Base-by-base conservation (phyloP, 2,329 filamentous ascomycete genomes). In the Botryotinia calthae region DNA sequence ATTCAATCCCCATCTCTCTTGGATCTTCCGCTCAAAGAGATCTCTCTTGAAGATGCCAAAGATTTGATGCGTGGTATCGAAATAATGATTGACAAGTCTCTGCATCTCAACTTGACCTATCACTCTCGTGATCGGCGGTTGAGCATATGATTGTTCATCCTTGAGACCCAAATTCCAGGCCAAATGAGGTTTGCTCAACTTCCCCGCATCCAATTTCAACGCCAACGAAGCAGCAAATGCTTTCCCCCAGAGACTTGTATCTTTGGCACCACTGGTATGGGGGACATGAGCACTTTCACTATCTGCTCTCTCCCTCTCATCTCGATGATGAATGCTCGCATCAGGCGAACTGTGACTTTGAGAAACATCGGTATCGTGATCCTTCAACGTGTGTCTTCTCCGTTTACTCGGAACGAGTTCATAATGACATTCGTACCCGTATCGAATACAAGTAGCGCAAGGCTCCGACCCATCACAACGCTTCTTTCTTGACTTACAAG, bases 161-260 rank as follows among this genome's bases (percentile, higher is more conserved):
- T 82, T 76, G 14, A 79, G 75, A 2, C 81, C 81, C 22, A 79
- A 72, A 72, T 83, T 82, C 74, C 81, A 82, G 22, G 77, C 81
- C 73, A 81, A 82, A 3, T 81, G 81, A 64, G 82, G 82, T 28
- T 82, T 66, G n/a, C 61, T 65, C 44, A 71, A 34, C 59, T 71
- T 71, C 34, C 70, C 70, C 1, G 70, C 70, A 54, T 71, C 61
- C 61, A 71, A 58, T 22, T 71, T 71, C 61, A 66, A 54, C 18
- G 70, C 70, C 61, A 71, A 44, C 8, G 59, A 65, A 25, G 70
- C 54, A 14, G 70, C 70, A 54, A 71, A 71, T 37, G 70, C 70
- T 18, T 71, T 71, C 8, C 70, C 61, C 70, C 70, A 71, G 25
- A 68, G 65, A 58, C 66, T 44, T 8, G 46, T 40, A 44, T 71